Conservation (phyloP, 768 basidiomycete species). For the Dioszegia aurantiaca region DNA sequence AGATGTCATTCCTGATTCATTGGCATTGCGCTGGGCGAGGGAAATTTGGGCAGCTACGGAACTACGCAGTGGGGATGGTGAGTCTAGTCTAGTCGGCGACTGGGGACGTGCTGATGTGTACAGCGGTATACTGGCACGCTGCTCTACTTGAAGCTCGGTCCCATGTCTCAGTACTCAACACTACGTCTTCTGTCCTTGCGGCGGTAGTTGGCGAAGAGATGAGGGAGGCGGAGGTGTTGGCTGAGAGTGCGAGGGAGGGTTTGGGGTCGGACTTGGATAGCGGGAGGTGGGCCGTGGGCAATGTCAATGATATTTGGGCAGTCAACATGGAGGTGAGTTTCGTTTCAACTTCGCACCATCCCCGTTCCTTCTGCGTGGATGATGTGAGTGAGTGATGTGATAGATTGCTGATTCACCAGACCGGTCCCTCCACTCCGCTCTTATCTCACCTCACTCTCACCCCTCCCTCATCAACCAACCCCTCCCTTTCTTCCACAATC, state of each 20-base stretch:
- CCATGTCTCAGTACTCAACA: conserved; percentile 29
- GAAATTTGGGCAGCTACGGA: conserved; percentile 20
- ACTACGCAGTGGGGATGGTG: conserved; percentile 23
- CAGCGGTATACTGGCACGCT: conserved; percentile 38
- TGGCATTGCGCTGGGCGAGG: conserved; percentile 28
- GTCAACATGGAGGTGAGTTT: background rate
- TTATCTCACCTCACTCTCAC: conserved; percentile 27
- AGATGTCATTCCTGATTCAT: conserved; percentile 37
- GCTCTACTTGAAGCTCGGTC: conserved; percentile 29
- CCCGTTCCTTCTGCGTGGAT: no score
- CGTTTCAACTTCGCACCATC: no score
- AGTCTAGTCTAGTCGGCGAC: conserved; percentile 7
- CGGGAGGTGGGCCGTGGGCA: conserved; percentile 1
- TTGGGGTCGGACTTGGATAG: conserved; percentile 8
- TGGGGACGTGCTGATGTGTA: background rate
- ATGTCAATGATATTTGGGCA: background rate
- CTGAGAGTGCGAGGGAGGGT: conserved; percentile 25
- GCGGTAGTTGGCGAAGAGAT: conserved; percentile 9
- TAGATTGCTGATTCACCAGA: background rate
- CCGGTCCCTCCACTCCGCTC: conserved; percentile 5
- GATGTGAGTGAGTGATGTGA: no score
- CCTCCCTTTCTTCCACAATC: conserved; percentile 18
- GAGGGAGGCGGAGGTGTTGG: conserved; percentile 16
- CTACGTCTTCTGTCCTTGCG: conserved; percentile 22
- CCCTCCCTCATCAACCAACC: conserved; percentile 16